A percentile compares a stretch with the other conserved stretches of the same genome.
phyloP scores from a whole-genome alignment of 768 basidiomycete species.

The Rhodotorula paludigena region DNA sequence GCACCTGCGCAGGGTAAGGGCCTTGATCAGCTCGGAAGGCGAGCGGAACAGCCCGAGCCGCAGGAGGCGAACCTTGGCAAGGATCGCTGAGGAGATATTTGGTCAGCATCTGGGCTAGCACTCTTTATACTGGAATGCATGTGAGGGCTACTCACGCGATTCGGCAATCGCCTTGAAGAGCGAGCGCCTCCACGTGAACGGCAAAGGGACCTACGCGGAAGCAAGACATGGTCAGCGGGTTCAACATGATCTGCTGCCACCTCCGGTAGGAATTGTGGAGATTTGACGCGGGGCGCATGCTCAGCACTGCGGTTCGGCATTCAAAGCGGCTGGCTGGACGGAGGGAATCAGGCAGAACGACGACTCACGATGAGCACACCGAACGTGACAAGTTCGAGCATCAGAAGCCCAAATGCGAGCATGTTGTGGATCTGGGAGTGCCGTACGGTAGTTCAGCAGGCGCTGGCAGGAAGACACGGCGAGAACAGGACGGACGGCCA shows the following conservation, averaged over 20 bases:
- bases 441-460: no score
- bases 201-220: constrained; percentile 24
- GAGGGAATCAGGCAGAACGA: background rate
- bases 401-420: constrained; percentile 26
- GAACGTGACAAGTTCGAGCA: constrained; percentile 22
- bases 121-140: no score
- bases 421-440: constrained; percentile 13
- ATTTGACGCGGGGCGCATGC: no score
- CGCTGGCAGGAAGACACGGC: no score
- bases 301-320: no score
- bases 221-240: background rate
- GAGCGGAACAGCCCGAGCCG: no score
- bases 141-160: constrained; percentile 7
- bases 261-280: no score
- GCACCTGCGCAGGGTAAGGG: constrained; percentile 6
- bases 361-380: constrained; percentile 24
- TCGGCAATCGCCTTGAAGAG: constrained; percentile 37
- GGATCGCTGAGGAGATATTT: constrained; percentile 13
- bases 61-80: constrained; percentile 27
- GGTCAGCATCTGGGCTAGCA: background rate
- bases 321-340: no score
- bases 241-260: no score
- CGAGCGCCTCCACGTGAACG: constrained; percentile 33
- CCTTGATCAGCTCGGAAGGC: no score
- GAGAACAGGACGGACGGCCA: background rate